Evolutionary conservation across 495 filamentous ascomycete species (phyloP), one percentile per base, ranked within the genome.

Genomic region (Tuber brumale): DNA sequence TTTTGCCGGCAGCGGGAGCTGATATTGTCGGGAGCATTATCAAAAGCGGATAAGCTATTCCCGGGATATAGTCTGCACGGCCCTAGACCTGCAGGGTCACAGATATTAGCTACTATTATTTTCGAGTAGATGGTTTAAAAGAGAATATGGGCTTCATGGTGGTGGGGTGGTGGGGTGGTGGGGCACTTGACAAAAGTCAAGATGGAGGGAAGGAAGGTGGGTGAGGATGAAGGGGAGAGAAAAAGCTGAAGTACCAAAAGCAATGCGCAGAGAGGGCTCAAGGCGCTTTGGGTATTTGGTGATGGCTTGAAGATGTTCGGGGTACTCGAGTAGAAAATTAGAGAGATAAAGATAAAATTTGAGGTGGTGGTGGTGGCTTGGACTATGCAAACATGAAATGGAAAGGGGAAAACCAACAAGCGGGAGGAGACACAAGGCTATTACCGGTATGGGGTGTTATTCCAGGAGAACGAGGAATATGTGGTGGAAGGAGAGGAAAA

Each of bases 1-100:
- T 80, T 80, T 79, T 75, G 57, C 61, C 73, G 78, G 70, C 72
- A 46, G 45, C 71, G 51, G 75, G 69, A 78, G 76, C 39, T 45
- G 35, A 41, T 75, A 42, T 76, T 75, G 77, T 70, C 27, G 70
- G 45, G 45, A 76, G 66, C 76, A 77, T 46, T 70, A 73, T 75
- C 72, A 66, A 44, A 72, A 76, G 61, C 46, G 51, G 27, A 70
- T n/a, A 14, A 18, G 37, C 23, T 45, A 45, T 57, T 51, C 35
- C 45, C 45, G 39, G 39, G 44, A 51, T 57, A 51, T 42, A n/a
- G 23, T 57, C 72, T 66, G 57, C 31, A 35, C 31, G 10, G 57
- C 31, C 31, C 27, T 14, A 35, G 27, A 18, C 57, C 57, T 66
- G 57, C 27, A 66, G 57, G 5, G 16, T 27, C 14, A 66, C 16